Conservation (phyloP, 176 grass and related monocot genomes). For the sorghum (Sorghum bicolor) region DNA sequence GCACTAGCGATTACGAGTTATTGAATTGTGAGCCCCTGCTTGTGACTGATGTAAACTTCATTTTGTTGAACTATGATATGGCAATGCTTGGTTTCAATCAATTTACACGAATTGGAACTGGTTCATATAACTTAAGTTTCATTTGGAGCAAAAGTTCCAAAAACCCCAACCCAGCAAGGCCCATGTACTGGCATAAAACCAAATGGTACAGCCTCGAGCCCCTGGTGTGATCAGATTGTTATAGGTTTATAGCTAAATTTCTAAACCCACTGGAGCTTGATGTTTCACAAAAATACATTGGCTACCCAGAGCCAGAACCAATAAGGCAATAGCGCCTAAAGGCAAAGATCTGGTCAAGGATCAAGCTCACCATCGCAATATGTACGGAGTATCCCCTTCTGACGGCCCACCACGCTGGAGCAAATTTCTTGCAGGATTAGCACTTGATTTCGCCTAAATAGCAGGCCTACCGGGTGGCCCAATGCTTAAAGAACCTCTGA, state of each 20-base stretch:
- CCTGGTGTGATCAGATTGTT: not conserved
- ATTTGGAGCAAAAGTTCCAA: not conserved
- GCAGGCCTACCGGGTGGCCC: too few species aligned
- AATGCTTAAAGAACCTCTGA: not conserved
- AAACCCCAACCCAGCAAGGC: not conserved
- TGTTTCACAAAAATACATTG: not conserved
- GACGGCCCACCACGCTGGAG: not conserved
- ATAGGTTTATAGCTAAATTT: not conserved
- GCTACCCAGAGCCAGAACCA: not conserved
- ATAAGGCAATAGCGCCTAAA: not conserved
- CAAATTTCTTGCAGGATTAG: not conserved
- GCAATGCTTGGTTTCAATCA: not conserved
- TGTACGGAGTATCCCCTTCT: not conserved
- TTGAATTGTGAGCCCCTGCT: not conserved
- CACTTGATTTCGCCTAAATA: not conserved
- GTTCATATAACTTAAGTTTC: not conserved
- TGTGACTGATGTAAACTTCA: not conserved
- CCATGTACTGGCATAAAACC: not conserved
- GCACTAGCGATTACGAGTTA: too few species aligned
- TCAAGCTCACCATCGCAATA: not conserved
- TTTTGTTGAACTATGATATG: not conserved
- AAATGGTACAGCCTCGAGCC: not conserved
- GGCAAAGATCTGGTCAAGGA: not conserved
- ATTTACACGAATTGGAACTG: not conserved
- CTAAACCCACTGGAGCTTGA: not conserved